Base-by-base conservation (phyloP, 345 rosid species). In the Citrus hindsii region DNA sequence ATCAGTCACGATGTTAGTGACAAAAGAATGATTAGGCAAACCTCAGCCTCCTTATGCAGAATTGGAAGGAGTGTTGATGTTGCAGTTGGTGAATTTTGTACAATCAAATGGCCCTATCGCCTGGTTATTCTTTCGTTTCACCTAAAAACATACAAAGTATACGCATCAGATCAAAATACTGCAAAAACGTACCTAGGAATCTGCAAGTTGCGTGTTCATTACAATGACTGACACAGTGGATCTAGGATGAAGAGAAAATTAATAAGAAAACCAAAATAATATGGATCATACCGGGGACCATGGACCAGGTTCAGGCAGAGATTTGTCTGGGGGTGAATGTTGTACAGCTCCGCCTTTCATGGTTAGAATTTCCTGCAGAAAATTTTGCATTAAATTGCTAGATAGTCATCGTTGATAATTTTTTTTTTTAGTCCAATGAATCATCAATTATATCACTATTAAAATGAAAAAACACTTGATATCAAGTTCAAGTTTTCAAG, bases 51-150 rank as follows among this genome's bases (percentile, higher is more conserved):
- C 32, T 84, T 79, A 83, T 33, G 80, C 77, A 66, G 82, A 77
- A 82, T 55, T 75, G 24, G 69, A 42, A 75, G 88, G 84, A 42
- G 65, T 68, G 56, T 69, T 78, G 77, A 62, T 67, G 59, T 76
- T 81, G 71, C 73, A 55, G 79, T 91, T 95, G 48, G 87, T 85
- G 80, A 77, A 89, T 84, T 96, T 96, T 81, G 99, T 95, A 83
- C 98, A 96, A 85, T 96, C 98, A 82, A 81, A 96, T 75, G 98
- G 99, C 25, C 98, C 99, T 18, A 95, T 85, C 74, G 40, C 92
- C 82, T 89, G 97, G 79, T 84, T 90, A 76, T 84, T 87, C 79
- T 89, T 95, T 79, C 84, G 82, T 80, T 73, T 92, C 79, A 95
- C 97, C 98, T 95, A 86, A 65, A 83, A 76, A 69, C 66, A 76